These are phyloP conservation scores for Plasmodium adleri DNA, from an alignment of 169 alveolate genomes.

Conservation along the genomic window DNA sequence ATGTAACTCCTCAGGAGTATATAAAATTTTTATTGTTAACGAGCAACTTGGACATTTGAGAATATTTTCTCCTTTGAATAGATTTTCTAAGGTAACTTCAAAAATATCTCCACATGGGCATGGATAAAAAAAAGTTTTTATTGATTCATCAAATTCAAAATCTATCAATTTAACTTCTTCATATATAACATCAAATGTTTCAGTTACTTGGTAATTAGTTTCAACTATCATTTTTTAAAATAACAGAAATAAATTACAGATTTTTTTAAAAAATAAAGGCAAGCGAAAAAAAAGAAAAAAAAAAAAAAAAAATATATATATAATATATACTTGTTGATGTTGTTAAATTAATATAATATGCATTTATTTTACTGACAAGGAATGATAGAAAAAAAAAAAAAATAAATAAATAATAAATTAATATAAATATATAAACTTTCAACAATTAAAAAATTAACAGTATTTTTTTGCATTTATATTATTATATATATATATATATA, in stretches of 20 bases:
- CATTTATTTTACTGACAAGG: too few relatives aligned
- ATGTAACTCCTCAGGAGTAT: constrained; percentile 27
- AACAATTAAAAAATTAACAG: too few relatives aligned
- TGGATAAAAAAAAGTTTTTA: constrained; percentile 85
- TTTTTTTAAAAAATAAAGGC: too few relatives aligned
- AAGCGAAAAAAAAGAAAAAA: not conserved
- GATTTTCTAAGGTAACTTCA: constrained; percentile 81
- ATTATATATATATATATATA: too few relatives aligned
- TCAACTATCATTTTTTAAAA: constrained; percentile 73
- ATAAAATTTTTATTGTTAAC: constrained; percentile 85
- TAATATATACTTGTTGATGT: too few relatives aligned
- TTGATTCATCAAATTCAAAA: constrained; percentile 87
- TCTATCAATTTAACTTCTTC: constrained; percentile 92
- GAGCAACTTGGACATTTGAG: constrained; percentile 91
- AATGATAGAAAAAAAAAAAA: too few relatives aligned
- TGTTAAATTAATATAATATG: too few relatives aligned
- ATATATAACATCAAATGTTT: constrained; percentile 78
- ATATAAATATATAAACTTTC: too few relatives aligned
- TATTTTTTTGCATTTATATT: too few relatives aligned
- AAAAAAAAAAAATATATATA: not conserved
- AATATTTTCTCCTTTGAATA: constrained; percentile 79
- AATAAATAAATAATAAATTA: too few relatives aligned
- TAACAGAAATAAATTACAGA: not conserved
- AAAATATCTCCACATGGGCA: constrained; percentile 93
- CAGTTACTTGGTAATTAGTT: constrained; percentile 32